These are phyloP conservation scores for Phytophthora cactorum DNA, from an alignment of 352 stramenopile genomes.

Conservation along the genomic window DNA sequence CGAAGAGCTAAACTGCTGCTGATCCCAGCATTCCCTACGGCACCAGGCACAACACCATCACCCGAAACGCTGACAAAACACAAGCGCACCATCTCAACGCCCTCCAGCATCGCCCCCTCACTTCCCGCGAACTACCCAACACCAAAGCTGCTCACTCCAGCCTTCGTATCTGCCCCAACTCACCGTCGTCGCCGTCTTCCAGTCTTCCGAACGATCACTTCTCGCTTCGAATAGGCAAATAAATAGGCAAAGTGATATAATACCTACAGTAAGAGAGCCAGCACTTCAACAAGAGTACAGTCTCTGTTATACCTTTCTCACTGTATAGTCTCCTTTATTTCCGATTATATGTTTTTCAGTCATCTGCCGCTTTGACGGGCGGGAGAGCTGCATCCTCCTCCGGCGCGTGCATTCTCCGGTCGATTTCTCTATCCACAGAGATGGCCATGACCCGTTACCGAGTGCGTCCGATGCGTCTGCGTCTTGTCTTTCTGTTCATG, in stretches of 20 bases:
- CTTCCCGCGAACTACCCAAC: not conserved
- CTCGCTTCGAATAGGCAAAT: not conserved
- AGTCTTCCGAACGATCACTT: not conserved
- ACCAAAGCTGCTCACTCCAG: slow-evolving; percentile 12
- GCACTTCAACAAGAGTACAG: not conserved
- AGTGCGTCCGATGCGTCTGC: slow-evolving; percentile 17
- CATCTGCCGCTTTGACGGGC: not conserved
- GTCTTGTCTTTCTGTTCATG: slow-evolving; percentile 25
- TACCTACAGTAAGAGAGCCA: slow-evolving; percentile 1
- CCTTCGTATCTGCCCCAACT: not conserved
- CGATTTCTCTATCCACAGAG: slow-evolving; percentile 11
- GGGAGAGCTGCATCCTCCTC: slow-evolving; percentile 12
- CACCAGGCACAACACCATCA: too few species aligned
- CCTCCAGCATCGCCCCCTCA: not conserved
- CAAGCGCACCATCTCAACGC: not conserved
- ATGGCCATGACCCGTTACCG: not conserved
- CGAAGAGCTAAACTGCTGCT: not conserved
- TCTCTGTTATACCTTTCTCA: slow-evolving; percentile 4
- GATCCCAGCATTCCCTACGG: not conserved
- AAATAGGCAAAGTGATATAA: not conserved
- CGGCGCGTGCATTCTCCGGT: slow-evolving; percentile 6
- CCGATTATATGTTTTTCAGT: slow-evolving; percentile 10
- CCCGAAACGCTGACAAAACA: too few species aligned
- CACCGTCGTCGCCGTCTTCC: not conserved
- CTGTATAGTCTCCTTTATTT: slow-evolving; percentile 19